phyloP scores from a whole-genome alignment of 169 alveolate species.

The Cryptosporidium sp. region DNA sequence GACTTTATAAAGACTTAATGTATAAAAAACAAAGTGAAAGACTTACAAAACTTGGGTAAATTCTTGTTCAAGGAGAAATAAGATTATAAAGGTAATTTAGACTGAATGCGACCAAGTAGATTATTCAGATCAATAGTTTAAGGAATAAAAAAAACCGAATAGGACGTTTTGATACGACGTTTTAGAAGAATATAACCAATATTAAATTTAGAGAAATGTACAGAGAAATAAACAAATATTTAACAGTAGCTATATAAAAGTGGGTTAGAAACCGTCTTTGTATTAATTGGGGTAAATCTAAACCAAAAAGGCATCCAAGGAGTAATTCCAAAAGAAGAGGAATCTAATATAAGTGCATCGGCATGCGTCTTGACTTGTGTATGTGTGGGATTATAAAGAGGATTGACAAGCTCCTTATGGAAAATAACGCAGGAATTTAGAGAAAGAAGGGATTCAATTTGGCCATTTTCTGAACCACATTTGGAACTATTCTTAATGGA shows the following conservation, averaged over 20 bases:
- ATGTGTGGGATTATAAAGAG: conserved; percentile 16
- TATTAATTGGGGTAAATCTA: conserved; percentile 20
- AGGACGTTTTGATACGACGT: neutral
- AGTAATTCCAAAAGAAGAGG: conserved; percentile 33
- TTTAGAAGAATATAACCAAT: neutral
- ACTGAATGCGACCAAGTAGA: too few relatives aligned
- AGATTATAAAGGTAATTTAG: neutral
- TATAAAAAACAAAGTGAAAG: neutral
- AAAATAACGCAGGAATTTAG: neutral
- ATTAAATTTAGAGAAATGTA: neutral
- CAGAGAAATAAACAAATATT: neutral
- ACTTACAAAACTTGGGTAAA: neutral
- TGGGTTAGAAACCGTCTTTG: conserved; percentile 15
- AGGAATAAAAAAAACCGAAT: too few relatives aligned
- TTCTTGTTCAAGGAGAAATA: neutral
- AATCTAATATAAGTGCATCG: conserved; percentile 18
- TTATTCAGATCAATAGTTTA: too few relatives aligned
- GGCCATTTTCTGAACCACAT: neutral
- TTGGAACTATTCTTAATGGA: neutral
- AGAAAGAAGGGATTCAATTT: neutral
- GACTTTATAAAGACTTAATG: neutral
- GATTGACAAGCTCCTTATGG: conserved; percentile 47
- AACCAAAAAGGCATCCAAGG: conserved; percentile 73
- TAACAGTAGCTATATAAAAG: neutral
- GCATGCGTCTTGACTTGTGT: neutral